Conservation (phyloP, 768 basidiomycete species). For the Thelephora ganbajun region DNA sequence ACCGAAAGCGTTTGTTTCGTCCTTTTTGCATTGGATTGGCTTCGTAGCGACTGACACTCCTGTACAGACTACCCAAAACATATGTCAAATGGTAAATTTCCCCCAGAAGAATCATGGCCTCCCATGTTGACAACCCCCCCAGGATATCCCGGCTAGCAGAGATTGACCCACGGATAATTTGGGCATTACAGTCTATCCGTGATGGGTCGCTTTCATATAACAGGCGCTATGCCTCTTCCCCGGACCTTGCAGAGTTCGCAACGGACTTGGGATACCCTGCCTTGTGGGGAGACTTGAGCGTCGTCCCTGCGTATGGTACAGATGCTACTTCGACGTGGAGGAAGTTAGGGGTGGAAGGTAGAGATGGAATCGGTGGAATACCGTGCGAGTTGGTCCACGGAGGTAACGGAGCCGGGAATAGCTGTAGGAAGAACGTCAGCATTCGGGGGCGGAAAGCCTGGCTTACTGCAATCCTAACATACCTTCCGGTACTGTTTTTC, state of each 20-base stretch:
- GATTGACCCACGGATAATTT: conserved; percentile 45
- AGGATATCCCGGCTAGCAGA: conserved; percentile 61
- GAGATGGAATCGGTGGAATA: conserved; percentile 49
- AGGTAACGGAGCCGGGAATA: conserved; percentile 29
- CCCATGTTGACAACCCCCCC: background rate
- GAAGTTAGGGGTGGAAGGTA: conserved; percentile 33
- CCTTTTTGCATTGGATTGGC: background rate
- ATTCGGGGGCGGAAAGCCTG: conserved; percentile 46
- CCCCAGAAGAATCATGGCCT: background rate
- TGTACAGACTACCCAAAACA: conserved; percentile 37
- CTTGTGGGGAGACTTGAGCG: conserved; percentile 47
- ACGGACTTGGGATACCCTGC: conserved; percentile 42
- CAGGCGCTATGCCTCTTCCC: conserved; percentile 21
- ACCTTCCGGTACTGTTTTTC: conserved; percentile 46
- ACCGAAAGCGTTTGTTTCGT: conserved; percentile 40
- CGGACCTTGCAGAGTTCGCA: conserved; percentile 32
- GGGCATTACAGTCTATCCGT: conserved; percentile 38
- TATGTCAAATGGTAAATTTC: conserved; percentile 50
- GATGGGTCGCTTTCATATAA: conserved; percentile 47
- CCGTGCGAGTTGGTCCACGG: conserved; percentile 70
- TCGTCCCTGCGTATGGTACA: conserved; percentile 54
- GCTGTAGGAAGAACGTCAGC: conserved; percentile 44
- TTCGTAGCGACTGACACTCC: background rate
- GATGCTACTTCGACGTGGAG: conserved; percentile 33
- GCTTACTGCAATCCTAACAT: conserved; percentile 46